These are phyloP conservation scores for Cyberlindnera xylosilytica DNA, from an alignment of 805 yeast species.

Conservation along the genomic window DNA sequence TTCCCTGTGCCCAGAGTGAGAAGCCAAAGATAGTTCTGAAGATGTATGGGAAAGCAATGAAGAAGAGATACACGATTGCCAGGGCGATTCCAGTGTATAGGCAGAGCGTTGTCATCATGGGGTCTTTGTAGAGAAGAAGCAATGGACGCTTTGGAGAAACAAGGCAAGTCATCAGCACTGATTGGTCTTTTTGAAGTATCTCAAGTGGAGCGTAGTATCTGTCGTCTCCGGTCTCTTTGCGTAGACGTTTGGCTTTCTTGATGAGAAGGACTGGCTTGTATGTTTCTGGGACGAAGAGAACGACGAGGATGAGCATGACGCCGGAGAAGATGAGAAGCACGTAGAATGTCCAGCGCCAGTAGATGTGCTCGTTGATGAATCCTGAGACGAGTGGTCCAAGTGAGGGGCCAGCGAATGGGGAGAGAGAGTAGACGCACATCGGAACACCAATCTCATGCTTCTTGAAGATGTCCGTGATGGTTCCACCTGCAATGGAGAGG, in stretches of 20 bases:
- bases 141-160: constrained; percentile 52
- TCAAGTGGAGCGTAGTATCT: constrained; percentile 39
- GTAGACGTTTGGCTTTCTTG: constrained; percentile 47
- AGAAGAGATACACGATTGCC: constrained; percentile 61
- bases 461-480: constrained; percentile 66
- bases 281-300: constrained; percentile 59
- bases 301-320: constrained; percentile 43
- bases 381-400: constrained; percentile 65
- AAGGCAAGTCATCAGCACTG: constrained; percentile 37
- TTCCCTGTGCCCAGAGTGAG: constrained; percentile 52
- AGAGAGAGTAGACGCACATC: constrained; percentile 60
- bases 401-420: constrained; percentile 69
- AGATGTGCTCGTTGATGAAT: constrained; percentile 42
- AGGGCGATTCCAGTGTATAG: constrained; percentile 55
- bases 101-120: constrained; percentile 53
- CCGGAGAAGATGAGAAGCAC: constrained; percentile 63
- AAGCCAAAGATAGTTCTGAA: constrained; percentile 51
- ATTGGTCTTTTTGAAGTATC: constrained; percentile 39
- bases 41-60: constrained; percentile 63
- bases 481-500: constrained; percentile 74
- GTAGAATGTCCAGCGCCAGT: constrained; percentile 73
- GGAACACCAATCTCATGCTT: constrained; percentile 64
- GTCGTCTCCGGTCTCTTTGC: constrained; percentile 53
- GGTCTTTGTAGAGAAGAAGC: constrained; percentile 44
- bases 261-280: constrained; percentile 51